A percentile compares a stretch with the other conserved stretches of the same genome.
phyloP scores from a whole-genome alignment of 192 early-diverging fungal species.

The Coemansia sp. region DNA sequence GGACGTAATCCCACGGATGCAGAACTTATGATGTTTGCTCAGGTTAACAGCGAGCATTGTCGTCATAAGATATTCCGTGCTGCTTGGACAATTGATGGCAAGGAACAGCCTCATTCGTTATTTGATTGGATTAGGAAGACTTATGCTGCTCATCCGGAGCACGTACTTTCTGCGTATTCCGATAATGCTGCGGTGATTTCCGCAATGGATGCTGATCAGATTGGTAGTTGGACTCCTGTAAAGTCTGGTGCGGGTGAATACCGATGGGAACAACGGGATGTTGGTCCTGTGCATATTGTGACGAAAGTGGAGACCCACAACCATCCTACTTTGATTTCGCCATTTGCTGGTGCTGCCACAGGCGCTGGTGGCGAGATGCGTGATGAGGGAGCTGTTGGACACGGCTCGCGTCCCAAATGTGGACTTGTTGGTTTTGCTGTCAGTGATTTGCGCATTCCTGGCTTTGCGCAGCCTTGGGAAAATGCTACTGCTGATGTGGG shows the following conservation, averaged over 20 bases:
- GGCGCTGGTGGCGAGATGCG: constrained; percentile 99
- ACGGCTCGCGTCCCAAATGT: constrained; percentile 92
- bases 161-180: constrained; percentile 93
- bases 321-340: constrained; percentile 98
- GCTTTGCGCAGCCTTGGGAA: constrained; percentile 92
- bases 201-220: constrained; percentile 22
- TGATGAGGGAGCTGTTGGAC: constrained; percentile 97
- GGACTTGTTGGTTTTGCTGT: constrained; percentile 95
- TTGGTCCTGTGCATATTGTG: constrained; percentile 73
- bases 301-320: constrained; percentile 99
- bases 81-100: constrained; percentile 94
- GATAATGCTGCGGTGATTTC: constrained; percentile 98
- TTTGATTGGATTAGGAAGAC: constrained; percentile 98
- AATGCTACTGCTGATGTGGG: constrained; percentile 61
- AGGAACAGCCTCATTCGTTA: constrained; percentile 74
- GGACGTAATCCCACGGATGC: constrained; percentile 94
- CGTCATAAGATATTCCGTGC: constrained; percentile 99
- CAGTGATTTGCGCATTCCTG: constrained; percentile 92
- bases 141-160: constrained; percentile 73
- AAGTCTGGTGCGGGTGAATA: neutral
- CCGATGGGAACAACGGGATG: constrained; percentile 38
- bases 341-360: constrained; percentile 96
- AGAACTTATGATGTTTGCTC: constrained; percentile 99
- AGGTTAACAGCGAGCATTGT: constrained; percentile 99
- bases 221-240: constrained; percentile 46